phyloP scores from a whole-genome alignment of 2,329 filamentous ascomycete genomes.

The Fusarium musae region DNA sequence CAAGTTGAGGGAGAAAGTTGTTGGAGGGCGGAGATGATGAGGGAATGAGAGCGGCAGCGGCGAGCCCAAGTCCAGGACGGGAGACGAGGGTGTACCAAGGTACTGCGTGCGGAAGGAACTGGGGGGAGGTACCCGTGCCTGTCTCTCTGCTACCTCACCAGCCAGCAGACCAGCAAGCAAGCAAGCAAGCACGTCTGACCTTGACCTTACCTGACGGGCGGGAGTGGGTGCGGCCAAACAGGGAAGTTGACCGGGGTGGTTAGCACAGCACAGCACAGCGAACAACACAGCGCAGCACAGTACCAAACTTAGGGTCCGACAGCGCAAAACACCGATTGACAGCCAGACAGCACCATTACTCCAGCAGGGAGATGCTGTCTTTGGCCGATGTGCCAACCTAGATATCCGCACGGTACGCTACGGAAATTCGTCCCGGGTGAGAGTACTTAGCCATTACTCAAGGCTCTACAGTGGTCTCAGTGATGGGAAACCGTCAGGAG shows the following conservation, averaged over 20 bases:
- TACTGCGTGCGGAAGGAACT: conserved; percentile 35
- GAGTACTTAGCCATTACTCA: conserved; percentile 32
- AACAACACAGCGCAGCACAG: conserved; percentile 29
- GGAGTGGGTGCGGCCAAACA: conserved; percentile 45
- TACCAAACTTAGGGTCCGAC: conserved; percentile 21
- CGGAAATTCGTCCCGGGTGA: conserved; percentile 25
- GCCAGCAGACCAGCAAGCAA: neutral
- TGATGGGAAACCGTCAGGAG: neutral
- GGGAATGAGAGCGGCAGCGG: conserved; percentile 45
- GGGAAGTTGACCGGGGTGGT: conserved; percentile 40
- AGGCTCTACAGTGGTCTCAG: neutral
- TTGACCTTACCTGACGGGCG: conserved; percentile 39
- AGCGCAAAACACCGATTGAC: conserved; percentile 12
- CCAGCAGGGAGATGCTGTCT: conserved; percentile 25
- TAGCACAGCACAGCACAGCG: conserved; percentile 26
- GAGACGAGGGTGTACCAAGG: conserved; percentile 45
- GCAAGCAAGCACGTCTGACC: conserved; percentile 8
- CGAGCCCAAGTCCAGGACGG: conserved; percentile 38
- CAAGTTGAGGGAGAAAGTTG: conserved; percentile 46
- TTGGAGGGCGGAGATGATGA: conserved; percentile 49
- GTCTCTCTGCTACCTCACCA: conserved; percentile 6
- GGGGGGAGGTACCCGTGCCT: conserved; percentile 19
- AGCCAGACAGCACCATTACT: conserved; percentile 2
- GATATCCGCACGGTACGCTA: conserved; percentile 40
- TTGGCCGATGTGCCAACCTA: conserved; percentile 31